phyloP scores from a whole-genome alignment of 2,329 filamentous ascomycete species.

The Scedosporium minutisporum region DNA sequence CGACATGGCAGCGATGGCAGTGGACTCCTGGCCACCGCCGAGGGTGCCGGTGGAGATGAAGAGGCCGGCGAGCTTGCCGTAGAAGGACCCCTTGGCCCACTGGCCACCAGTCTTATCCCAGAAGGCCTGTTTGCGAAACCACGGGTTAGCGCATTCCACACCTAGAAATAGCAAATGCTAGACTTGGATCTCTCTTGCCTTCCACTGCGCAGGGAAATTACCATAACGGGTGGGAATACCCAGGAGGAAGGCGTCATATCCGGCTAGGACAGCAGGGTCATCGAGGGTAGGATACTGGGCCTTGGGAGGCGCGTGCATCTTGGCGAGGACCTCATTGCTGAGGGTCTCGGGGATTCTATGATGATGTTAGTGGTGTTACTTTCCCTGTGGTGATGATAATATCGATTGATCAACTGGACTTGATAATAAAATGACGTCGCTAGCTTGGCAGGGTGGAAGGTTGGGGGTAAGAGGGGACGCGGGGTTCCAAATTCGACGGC shows the following conservation, averaged over 20 bases:
- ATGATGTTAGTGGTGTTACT: not conserved
- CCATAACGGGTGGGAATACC: slow-evolving; percentile 94
- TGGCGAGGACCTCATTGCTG: slow-evolving; percentile 65
- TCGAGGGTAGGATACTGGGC: slow-evolving; percentile 54
- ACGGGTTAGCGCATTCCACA: not conserved
- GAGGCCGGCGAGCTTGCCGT: slow-evolving; percentile 82
- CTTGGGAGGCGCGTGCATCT: slow-evolving; percentile 87
- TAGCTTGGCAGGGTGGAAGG: too few relatives aligned
- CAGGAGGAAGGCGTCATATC: slow-evolving; percentile 83
- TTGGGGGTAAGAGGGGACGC: too few relatives aligned
- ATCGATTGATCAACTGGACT: too few relatives aligned
- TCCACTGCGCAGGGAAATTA: slow-evolving; percentile 96
- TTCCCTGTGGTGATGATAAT: not conserved
- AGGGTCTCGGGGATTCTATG: slow-evolving; percentile 75
- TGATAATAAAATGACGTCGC: too few relatives aligned
- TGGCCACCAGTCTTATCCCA: slow-evolving; percentile 85
- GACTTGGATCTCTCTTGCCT: slow-evolving; percentile 29
- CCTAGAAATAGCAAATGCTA: too few relatives aligned
- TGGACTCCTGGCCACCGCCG: slow-evolving; percentile 91
- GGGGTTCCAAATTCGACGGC: too few relatives aligned
- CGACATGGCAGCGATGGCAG: slow-evolving; percentile 68
- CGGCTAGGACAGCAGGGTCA: slow-evolving; percentile 48
- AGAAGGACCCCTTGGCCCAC: slow-evolving; percentile 68
- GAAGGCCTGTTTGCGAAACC: slow-evolving; percentile 41
- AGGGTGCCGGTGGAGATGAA: slow-evolving; percentile 80